phyloP scores from a whole-genome alignment of 345 rosid genomes.

The Populus ilicifolia region DNA sequence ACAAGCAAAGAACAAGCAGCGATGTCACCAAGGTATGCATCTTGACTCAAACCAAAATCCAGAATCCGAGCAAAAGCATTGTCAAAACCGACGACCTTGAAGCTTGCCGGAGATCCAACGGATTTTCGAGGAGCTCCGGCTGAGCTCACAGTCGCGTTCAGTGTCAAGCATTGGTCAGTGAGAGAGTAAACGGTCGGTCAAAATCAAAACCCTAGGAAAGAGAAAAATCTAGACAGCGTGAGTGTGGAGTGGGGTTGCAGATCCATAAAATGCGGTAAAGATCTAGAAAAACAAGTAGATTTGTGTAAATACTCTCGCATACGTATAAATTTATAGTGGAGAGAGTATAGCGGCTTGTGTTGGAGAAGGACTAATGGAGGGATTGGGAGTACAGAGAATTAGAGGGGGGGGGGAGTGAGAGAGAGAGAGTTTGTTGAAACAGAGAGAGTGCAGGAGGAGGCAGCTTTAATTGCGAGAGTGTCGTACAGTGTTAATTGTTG shows the following conservation, averaged over 20 bases:
- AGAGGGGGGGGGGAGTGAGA: neutral
- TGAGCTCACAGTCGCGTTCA: conserved; percentile 31
- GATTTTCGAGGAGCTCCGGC: conserved; percentile 15
- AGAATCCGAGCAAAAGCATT: conserved; percentile 41
- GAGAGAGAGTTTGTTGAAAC: neutral
- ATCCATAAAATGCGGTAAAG: conserved; percentile 65
- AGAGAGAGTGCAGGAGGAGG: neutral
- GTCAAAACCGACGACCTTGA: conserved; percentile 29
- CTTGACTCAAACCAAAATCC: conserved; percentile 34
- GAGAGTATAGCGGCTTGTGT: neutral
- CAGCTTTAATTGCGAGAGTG: conserved; percentile 23
- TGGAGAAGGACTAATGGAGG: neutral
- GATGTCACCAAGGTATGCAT: conserved; percentile 40
- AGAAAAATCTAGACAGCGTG: conserved; percentile 26
- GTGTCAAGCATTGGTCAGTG: conserved; percentile 6
- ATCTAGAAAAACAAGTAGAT: conserved; percentile 16
- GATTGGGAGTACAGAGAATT: neutral
- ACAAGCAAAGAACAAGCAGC: conserved; percentile 33
- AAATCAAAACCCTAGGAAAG: conserved; percentile 50
- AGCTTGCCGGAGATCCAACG: conserved; percentile 25
- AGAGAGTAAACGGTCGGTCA: neutral
- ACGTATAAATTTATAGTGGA: neutral
- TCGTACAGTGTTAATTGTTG: neutral
- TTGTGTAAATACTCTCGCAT: neutral
- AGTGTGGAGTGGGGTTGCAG: conserved; percentile 28